Percentiles rank a stretch among this genome's conserved stretches.
Conservation (phyloP, 805 yeast species). For the Hanseniaspora occidentalis region DNA sequence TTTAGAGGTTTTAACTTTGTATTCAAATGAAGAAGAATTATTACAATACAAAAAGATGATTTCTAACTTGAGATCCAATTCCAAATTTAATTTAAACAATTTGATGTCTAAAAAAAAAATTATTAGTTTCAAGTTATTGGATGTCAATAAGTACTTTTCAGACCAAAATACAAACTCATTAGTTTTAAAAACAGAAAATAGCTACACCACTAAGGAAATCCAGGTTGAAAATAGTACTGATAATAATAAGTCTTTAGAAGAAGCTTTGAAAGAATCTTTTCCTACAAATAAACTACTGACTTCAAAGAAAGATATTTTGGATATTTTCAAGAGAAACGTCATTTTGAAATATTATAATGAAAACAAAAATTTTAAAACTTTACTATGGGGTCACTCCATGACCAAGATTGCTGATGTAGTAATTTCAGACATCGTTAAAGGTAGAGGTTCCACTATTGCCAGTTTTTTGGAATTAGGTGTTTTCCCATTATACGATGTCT, state of each 20-base stretch:
- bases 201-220: slow-evolving; percentile 9
- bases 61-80: slow-evolving; percentile 11
- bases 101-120: too few species aligned
- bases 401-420: slow-evolving; percentile 70
- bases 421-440: slow-evolving; percentile 71
- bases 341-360: slow-evolving; percentile 27
- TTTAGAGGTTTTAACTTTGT: slow-evolving; percentile 32
- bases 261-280: slow-evolving; percentile 27
- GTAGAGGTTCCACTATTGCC: slow-evolving; percentile 66
- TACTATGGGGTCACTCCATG: slow-evolving; percentile 69
- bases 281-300: slow-evolving; percentile 30
- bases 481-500: slow-evolving; percentile 66
- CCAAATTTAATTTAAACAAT: slow-evolving; percentile 9
- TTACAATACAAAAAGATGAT: slow-evolving; percentile 10
- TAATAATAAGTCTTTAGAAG: slow-evolving; percentile 14
- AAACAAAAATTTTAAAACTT: slow-evolving; percentile 18
- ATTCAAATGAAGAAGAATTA: slow-evolving; percentile 30
- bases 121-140: slow-evolving; percentile 29
- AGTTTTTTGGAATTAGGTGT: slow-evolving; percentile 38
- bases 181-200: slow-evolving; percentile 24
- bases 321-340: slow-evolving; percentile 35
- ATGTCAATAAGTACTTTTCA: slow-evolving; percentile 29
- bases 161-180: slow-evolving; percentile 19
- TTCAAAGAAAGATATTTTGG: slow-evolving; percentile 49
- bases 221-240: slow-evolving; percentile 1